A percentile compares a stretch with the other conserved stretches of the same genome.
These are phyloP conservation scores for Calonectria pseudoturangicola DNA, from an alignment of 2,329 filamentous ascomycete genomes.

Conservation along the genomic window DNA sequence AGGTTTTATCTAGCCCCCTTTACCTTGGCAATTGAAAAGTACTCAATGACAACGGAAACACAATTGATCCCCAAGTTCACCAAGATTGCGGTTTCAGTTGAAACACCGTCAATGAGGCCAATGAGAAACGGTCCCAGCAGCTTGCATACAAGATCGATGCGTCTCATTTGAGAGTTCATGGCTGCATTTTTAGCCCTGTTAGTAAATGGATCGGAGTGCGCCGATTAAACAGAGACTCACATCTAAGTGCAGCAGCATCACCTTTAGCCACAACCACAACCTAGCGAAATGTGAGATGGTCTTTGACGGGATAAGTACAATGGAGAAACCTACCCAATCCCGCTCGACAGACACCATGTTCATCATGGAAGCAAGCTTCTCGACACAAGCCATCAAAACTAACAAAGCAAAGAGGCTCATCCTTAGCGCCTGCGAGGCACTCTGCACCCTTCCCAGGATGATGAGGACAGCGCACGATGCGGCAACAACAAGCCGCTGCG, in stretches of 20 bases:
- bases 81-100: conserved; percentile 68
- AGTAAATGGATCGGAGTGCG: neutral
- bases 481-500: conserved; percentile 66
- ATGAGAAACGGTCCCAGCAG: conserved; percentile 74
- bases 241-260: conserved; percentile 44
- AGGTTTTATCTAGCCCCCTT: neutral
- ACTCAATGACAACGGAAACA: conserved; percentile 70
- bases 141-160: conserved; percentile 77
- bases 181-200: conserved; percentile 49
- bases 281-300: conserved; percentile 26
- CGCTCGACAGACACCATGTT: conserved; percentile 82
- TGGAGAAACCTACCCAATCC: conserved; percentile 75
- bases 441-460: conserved; percentile 41
- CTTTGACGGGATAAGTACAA: neutral
- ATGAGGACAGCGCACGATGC: conserved; percentile 68
- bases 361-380: conserved; percentile 79
- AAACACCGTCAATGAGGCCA: conserved; percentile 69
- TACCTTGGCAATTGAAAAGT: conserved; percentile 67
- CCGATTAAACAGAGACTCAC: conserved; percentile 31
- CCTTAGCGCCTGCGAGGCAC: conserved; percentile 35
- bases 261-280: conserved; percentile 56
- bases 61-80: conserved; percentile 70
- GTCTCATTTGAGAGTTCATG: conserved; percentile 76
- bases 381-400: conserved; percentile 77
- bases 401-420: conserved; percentile 58